Percentiles rank a stretch among this genome's conserved stretches.
These are phyloP conservation scores for Aureobasidium sp. DNA, from an alignment of 2,329 filamentous ascomycete genomes.

Conservation along the genomic window DNA sequence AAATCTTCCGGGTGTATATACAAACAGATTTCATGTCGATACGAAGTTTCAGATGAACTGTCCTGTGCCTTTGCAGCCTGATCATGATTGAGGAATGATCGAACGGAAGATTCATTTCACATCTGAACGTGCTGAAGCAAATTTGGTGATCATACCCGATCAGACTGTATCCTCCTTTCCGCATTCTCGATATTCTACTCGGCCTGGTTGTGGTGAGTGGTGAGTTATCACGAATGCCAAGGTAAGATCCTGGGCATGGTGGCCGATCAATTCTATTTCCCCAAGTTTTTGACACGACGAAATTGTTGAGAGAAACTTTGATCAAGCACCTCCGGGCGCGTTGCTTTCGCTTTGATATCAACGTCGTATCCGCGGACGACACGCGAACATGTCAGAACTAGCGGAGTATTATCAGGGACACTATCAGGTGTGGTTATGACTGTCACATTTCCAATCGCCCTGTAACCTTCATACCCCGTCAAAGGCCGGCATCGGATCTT, in stretches of 20 bases:
- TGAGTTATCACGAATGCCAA: background rate
- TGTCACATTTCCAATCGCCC: background rate
- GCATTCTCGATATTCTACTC: no score
- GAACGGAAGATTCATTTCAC: no score
- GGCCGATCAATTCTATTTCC: background rate
- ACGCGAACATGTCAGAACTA: background rate
- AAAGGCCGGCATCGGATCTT: slow-evolving; percentile 1
- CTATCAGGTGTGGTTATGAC: slow-evolving; percentile 15
- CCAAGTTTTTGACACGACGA: background rate
- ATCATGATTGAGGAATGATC: no score
- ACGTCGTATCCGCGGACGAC: background rate
- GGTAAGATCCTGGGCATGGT: background rate
- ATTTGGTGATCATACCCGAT: no score
- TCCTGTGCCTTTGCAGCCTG: no score
- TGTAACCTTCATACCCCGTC: background rate
- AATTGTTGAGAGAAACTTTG: background rate
- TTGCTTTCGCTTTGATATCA: background rate
- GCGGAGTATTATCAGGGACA: background rate
- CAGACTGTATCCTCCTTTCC: no score
- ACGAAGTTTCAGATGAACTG: no score
- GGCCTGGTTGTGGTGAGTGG: no score
- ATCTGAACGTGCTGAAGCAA: no score
- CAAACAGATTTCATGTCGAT: no score
- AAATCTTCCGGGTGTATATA: no score
- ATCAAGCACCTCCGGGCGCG: background rate